Evolutionary conservation across 805 yeast genomes (phyloP), one percentile per base, ranked within the genome.

Genomic region (Zygotorulaspora chibaensis): DNA sequence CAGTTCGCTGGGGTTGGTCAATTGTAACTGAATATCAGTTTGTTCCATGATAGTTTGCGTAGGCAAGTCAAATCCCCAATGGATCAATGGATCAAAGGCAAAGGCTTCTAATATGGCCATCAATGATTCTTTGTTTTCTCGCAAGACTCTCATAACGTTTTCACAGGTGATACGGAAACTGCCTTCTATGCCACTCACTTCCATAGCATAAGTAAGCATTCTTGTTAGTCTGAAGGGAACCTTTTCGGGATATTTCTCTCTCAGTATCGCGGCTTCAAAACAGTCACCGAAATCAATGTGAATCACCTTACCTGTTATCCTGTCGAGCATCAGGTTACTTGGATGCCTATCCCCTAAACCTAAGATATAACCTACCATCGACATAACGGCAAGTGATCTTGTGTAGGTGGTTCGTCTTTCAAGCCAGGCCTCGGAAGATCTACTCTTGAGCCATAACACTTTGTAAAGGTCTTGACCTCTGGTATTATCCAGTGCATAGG

Each of bases 251-350:
- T 86, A 95, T 63, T 93, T 93, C 56, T 95, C 99, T 55, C 99
- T 79, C 50, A 93, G 69, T 40, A 91, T 89, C 0, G 99, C 99
- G 2, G 98, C 96, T 64, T 93, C 99, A 61, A 93, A 93, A 76
- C 99, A 93, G 64, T 93, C 99, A 54, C 99, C 99, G 68, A 91
- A 93, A 74, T 93, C 99, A 67, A 93, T 91, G 63, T 93, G 99
- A 31, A 93, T 79, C 42, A 93, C 96, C 60, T 91, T 89, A 50
- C 99, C 99, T 0, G 98, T 88, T 40, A 84, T 79, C 52, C 96
- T 73, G 65, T 91, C 96, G 68, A 93, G 77, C 97, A 93, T 87
- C 68, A 93, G 75, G 61, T 93, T 93, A 26, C 97, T 87, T 23
- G 99, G 99, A 67, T 93, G 99, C 51, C 99, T 80, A 65, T 93